Conservation (phyloP, 352 stramenopile genomes). For the Phytophthora sp. region DNA sequence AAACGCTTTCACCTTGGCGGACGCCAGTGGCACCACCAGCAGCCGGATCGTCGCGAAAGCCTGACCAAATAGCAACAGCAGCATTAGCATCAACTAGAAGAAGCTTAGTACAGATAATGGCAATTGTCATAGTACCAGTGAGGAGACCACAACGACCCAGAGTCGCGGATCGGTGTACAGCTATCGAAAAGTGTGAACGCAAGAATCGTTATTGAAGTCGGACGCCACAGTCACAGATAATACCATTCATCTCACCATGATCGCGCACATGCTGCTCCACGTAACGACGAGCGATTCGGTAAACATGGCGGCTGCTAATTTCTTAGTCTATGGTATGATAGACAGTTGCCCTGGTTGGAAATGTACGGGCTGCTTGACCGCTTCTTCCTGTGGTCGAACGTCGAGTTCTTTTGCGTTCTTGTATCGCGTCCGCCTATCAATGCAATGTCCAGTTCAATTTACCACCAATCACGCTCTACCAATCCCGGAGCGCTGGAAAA, state of each 20-base stretch:
- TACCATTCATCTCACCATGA: slow-evolving; percentile 60
- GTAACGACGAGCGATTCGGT: slow-evolving; percentile 63
- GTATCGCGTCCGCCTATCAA: slow-evolving; percentile 11
- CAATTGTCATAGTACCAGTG: slow-evolving; percentile 39
- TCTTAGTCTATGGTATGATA: too few species aligned
- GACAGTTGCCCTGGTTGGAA: background rate
- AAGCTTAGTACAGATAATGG: background rate
- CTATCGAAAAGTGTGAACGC: slow-evolving; percentile 31
- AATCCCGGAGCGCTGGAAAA: too few species aligned
- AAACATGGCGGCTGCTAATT: slow-evolving; percentile 40
- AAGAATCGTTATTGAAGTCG: slow-evolving; percentile 14
- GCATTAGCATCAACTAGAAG: background rate
- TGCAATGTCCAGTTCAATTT: slow-evolving; percentile 7
- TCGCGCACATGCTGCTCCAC: slow-evolving; percentile 65
- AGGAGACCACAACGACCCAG: slow-evolving; percentile 72
- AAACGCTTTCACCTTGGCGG: slow-evolving; percentile 53
- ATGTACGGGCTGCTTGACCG: too few species aligned
- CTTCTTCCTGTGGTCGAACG: too few species aligned
- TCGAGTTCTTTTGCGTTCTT: slow-evolving; percentile 28
- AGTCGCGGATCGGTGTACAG: slow-evolving; percentile 63
- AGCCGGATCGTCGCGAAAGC: slow-evolving; percentile 59
- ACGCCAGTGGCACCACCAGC: slow-evolving; percentile 42
- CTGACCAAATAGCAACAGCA: slow-evolving; percentile 26
- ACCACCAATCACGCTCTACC: slow-evolving; percentile 27
- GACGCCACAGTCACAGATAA: background rate